Evolutionary conservation across 768 basidiomycete species (phyloP).

Genomic region (Pholiota molesta): DNA sequence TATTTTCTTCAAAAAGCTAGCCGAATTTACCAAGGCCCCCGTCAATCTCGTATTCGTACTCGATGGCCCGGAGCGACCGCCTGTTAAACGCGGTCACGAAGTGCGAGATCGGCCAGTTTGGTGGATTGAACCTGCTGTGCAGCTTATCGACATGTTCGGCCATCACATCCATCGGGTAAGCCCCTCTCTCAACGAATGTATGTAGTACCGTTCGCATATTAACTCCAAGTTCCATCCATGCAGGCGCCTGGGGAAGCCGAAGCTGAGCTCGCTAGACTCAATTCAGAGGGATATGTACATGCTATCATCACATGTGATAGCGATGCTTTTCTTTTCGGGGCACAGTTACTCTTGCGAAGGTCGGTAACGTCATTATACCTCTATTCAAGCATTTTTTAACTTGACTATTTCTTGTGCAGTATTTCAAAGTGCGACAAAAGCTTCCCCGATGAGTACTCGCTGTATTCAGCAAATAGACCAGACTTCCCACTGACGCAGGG

Average conservation of each 20-base stretch:
- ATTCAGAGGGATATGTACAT: not conserved
- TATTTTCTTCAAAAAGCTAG: not conserved
- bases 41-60: not conserved
- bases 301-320: conserved; percentile 12
- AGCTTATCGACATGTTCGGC: too few species aligned
- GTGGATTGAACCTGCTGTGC: too few species aligned
- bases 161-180: too few species aligned
- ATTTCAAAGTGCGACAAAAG: too few species aligned
- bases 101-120: too few species aligned
- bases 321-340: conserved; percentile 14
- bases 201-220: too few species aligned
- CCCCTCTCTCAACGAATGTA: too few species aligned
- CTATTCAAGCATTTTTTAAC: too few species aligned
- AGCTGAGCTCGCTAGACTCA: conserved; percentile 9
- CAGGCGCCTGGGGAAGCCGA: conserved; percentile 17
- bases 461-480: not conserved
- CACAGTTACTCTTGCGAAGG: not conserved
- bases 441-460: not conserved
- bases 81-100: not conserved
- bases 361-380: too few species aligned
- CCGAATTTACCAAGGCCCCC: not conserved
- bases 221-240: too few species aligned
- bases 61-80: not conserved
- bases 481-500: not conserved
- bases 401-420: too few species aligned